phyloP scores from a whole-genome alignment of 1,284 basidiomycete genomes.

The Apiotrichum mycotoxinovorans region DNA sequence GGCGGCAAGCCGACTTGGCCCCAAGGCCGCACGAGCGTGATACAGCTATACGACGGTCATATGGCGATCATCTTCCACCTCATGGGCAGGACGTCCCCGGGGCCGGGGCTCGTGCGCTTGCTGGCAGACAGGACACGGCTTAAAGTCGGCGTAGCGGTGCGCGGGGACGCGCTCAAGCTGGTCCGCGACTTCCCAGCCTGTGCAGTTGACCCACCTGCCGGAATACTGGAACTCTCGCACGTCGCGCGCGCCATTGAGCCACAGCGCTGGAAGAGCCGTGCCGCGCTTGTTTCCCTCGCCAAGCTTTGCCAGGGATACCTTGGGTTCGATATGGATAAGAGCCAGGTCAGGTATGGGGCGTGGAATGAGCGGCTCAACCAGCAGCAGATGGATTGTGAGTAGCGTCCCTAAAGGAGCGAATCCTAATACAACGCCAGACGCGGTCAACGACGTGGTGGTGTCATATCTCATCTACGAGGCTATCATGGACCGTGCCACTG shows the following conservation, averaged over 20 bases:
- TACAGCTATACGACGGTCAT: conserved; percentile 47
- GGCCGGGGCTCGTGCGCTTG: conserved; percentile 30
- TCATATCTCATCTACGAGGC: conserved; percentile 37
- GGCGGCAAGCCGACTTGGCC: conserved; percentile 12
- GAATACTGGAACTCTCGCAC: conserved; percentile 45
- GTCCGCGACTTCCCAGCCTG: conserved; percentile 39
- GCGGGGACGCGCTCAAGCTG: conserved; percentile 47
- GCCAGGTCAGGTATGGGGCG: conserved; percentile 35
- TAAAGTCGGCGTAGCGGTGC: conserved; percentile 48
- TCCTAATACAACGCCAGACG: conserved; percentile 42
- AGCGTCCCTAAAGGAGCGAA: not conserved
- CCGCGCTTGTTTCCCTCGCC: conserved; percentile 39
- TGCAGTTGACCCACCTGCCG: conserved; percentile 7
- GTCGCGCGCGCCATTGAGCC: conserved; percentile 43
- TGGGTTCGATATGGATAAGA: conserved; percentile 40
- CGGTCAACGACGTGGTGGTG: conserved; percentile 50
- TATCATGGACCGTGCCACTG: not conserved
- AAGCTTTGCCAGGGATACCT: conserved; percentile 40
- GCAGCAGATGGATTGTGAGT: conserved; percentile 47
- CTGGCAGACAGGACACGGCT: conserved; percentile 34
- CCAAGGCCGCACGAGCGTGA: conserved; percentile 42
- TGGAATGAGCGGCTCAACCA: conserved; percentile 37
- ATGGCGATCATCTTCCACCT: conserved; percentile 48
- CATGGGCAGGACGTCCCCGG: conserved; percentile 7
- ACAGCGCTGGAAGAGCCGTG: conserved; percentile 25